Base-by-base conservation (phyloP, 768 basidiomycete species). In the Leccinum barrowsii region DNA sequence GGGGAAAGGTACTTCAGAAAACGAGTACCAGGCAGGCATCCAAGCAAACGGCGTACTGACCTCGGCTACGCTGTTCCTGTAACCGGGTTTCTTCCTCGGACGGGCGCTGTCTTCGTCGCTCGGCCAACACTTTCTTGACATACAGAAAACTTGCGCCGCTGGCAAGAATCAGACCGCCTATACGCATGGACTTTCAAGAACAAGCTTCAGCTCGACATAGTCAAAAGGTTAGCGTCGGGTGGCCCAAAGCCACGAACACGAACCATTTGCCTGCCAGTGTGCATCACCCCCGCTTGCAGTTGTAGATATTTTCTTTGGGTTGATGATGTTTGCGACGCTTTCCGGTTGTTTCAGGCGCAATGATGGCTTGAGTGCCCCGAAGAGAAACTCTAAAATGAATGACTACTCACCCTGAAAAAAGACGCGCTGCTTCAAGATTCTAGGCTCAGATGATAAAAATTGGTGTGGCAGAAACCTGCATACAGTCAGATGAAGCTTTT, bases 61-160 rank as follows among this genome's bases (percentile, higher is more conserved):
- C 54, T 19, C 7, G 49, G 22, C 28, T 21, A n/a, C 28, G 19
- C 8, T 52, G 62, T 52, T 64, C 70, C 21, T 42, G 58, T 28
- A 57, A 4, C 32, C 35, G 65, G 52, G 63, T 64, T 30, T 61
- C 57, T 21, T 71, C 57, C 11, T 63, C 62, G 54, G 62, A 28
- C 8, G 28, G 55, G 11, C 32, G 64, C 28, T 55, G 71, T 52
- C 64, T 60, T 52, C 71, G 64, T 37, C 73, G 67, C 12, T 66
- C 60, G 6, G 47, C 61, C 62, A 73, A 57, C 24, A 72, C 55
- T 15, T 58, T 71, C 54, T 73, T 73, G 55, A 70, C 71, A 24
- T 68, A 72, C 40, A 73, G 50, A 57, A 73, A 73, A 47, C 71
- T 65, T 0, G 61, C 69, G 15, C 71, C 71, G 10, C 65, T 71